A percentile compares a stretch with the other conserved stretches of the same genome.
Conservation (phyloP, 2,329 filamentous ascomycete species). For the Aphanoascus verrucosus region DNA sequence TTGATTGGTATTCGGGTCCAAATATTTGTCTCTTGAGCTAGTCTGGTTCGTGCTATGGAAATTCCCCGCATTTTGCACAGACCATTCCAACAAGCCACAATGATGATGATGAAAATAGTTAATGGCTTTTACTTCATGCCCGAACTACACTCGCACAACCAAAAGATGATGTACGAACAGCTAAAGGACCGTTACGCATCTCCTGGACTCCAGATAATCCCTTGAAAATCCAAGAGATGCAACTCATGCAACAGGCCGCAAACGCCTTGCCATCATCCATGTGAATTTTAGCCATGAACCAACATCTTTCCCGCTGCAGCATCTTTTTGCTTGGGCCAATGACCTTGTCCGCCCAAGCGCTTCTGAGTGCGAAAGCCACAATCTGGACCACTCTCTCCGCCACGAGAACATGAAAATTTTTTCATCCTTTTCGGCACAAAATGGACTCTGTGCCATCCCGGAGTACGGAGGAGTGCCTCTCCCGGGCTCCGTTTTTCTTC, state of each 20-base stretch:
- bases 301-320: conserved; percentile 2
- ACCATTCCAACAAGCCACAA: no score
- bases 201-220: not conserved
- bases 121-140: no score
- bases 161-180: no score
- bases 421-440: not conserved
- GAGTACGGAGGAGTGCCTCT: no score
- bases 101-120: no score
- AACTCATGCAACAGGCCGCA: not conserved
- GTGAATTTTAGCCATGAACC: not conserved
- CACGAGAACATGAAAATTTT: conserved; percentile 5
- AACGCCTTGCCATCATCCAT: not conserved
- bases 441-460: not conserved
- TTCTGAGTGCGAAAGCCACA: not conserved
- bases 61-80: no score
- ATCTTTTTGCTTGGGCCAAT: not conserved
- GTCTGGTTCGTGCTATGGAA: no score
- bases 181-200: no score
- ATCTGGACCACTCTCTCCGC: not conserved
- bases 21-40: no score
- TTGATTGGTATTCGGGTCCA: no score
- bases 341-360: not conserved
- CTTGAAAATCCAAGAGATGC: not conserved
- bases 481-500: no score
- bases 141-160: no score